Conservation (phyloP, 768 basidiomycete genomes). For the Kwoniella mangroviensis region DNA sequence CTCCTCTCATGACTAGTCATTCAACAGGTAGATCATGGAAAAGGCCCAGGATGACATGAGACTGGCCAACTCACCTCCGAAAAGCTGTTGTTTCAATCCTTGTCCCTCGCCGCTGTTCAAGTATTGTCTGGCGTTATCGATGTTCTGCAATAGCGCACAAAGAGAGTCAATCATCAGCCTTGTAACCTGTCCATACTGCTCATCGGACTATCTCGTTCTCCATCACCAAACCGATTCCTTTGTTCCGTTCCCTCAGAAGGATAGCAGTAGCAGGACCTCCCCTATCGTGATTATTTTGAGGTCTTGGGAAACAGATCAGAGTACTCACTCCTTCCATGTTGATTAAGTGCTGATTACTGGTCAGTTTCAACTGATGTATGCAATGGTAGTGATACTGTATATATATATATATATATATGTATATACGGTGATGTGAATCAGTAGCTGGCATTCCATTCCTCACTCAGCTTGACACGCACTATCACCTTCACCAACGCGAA, state of each 20-base stretch:
- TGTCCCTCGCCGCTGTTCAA: slow-evolving; percentile 37
- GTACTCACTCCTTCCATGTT: slow-evolving; percentile 32
- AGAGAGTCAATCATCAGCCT: no score
- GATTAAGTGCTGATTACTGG: neutral
- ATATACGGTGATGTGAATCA: no score
- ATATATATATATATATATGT: no score
- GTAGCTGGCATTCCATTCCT: no score
- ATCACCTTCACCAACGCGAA: no score
- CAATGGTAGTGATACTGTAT: no score
- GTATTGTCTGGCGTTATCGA: slow-evolving; percentile 41
- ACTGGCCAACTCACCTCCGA: slow-evolving; percentile 22
- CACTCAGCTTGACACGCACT: no score
- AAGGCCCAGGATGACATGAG: neutral
- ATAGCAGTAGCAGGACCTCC: neutral
- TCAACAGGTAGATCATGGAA: no score
- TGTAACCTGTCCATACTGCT: no score
- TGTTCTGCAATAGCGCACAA: slow-evolving; percentile 10
- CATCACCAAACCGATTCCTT: neutral
- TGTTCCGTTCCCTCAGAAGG: neutral
- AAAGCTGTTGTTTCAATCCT: slow-evolving; percentile 26
- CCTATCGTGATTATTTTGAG: no score
- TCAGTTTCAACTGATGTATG: neutral
- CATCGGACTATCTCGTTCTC: neutral
- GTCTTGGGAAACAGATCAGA: no score
- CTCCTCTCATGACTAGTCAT: no score